Percentiles rank a stretch among this genome's conserved stretches.
Evolutionary conservation across 768 basidiomycete species (phyloP).

Genomic region (Russula abietina): DNA sequence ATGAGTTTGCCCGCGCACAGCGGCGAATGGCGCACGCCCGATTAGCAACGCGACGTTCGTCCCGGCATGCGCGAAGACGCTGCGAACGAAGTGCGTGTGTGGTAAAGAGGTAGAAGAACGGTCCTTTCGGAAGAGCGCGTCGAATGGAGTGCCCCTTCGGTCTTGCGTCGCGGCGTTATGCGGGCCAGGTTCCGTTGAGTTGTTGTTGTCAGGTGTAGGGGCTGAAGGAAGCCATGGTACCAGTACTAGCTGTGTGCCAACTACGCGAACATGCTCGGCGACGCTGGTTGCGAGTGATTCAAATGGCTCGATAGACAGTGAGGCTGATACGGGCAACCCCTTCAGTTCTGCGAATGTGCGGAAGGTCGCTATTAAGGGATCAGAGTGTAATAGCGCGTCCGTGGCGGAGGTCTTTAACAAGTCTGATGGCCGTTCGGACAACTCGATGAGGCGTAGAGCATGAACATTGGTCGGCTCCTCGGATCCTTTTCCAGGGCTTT

Average conservation of each 20-base stretch:
- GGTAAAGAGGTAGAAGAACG: conserved; percentile 45
- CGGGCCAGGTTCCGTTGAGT: conserved; percentile 8
- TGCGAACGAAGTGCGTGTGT: conserved; percentile 81
- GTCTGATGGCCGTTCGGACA: conserved; percentile 58
- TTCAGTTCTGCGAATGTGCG: conserved; percentile 71
- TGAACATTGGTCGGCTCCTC: background rate
- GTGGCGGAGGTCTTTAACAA: conserved; percentile 61
- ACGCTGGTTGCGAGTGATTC: conserved; percentile 71
- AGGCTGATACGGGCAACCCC: conserved; percentile 55
- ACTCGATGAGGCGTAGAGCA: conserved; percentile 82
- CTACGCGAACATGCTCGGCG: conserved; percentile 54
- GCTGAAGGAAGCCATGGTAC: conserved; percentile 68
- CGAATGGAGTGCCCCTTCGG: conserved; percentile 58
- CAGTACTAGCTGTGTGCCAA: conserved; percentile 66
- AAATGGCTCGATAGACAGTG: conserved; percentile 67
- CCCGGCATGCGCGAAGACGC: conserved; percentile 63
- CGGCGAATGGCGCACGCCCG: conserved; percentile 46
- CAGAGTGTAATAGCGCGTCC: conserved; percentile 62
- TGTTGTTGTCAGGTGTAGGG: conserved; percentile 4
- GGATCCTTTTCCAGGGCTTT: background rate
- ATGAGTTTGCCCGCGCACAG: conserved; percentile 41
- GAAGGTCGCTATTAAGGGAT: conserved; percentile 69
- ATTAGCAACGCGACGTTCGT: conserved; percentile 82
- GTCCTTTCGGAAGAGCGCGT: conserved; percentile 49
- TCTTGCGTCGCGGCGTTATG: conserved; percentile 12